Evolutionary conservation across 2,329 filamentous ascomycete species (phyloP).

Genomic region (Fusarium decemcellulare): DNA sequence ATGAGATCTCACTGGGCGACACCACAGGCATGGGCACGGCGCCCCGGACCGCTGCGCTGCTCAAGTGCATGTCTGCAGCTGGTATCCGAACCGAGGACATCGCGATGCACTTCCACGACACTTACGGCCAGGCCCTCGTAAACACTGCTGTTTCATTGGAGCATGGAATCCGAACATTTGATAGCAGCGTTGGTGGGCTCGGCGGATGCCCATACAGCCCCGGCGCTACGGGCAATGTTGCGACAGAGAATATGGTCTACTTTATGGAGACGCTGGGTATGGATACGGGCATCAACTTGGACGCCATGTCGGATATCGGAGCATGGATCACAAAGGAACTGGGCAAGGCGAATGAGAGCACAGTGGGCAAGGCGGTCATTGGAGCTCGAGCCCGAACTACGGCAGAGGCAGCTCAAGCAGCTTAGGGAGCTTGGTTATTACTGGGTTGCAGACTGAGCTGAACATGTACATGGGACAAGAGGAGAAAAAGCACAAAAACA

Average conservation of each 20-base stretch:
- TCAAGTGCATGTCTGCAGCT: constrained; percentile 75
- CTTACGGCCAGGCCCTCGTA: constrained; percentile 87
- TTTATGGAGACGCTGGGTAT: constrained; percentile 82
- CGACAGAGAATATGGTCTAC: constrained; percentile 88
- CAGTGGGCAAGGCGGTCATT: constrained; percentile 76
- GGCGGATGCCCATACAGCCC: constrained; percentile 90
- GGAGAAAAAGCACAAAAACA: background rate
- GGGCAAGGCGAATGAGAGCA: constrained; percentile 74
- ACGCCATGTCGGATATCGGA: constrained; percentile 77
- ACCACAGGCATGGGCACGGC: constrained; percentile 92
- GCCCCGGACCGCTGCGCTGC: constrained; percentile 75
- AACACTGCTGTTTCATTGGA: constrained; percentile 85
- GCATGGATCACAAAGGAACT: constrained; percentile 78
- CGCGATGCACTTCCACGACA: constrained; percentile 91
- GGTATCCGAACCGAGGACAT: constrained; percentile 79
- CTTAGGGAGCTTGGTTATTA: constrained; percentile 13
- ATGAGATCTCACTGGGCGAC: constrained; percentile 91
- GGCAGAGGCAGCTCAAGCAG: constrained; percentile 43
- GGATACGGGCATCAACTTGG: constrained; percentile 79
- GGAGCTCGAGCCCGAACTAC: constrained; percentile 59
- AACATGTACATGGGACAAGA: background rate
- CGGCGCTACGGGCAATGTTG: constrained; percentile 88
- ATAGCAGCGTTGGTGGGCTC: constrained; percentile 83
- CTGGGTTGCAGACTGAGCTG: background rate
- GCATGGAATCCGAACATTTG: constrained; percentile 83